Percentiles rank a stretch among this genome's conserved stretches.
Conservation (phyloP, 306 rosid species). For the Crotalaria pallida region DNA sequence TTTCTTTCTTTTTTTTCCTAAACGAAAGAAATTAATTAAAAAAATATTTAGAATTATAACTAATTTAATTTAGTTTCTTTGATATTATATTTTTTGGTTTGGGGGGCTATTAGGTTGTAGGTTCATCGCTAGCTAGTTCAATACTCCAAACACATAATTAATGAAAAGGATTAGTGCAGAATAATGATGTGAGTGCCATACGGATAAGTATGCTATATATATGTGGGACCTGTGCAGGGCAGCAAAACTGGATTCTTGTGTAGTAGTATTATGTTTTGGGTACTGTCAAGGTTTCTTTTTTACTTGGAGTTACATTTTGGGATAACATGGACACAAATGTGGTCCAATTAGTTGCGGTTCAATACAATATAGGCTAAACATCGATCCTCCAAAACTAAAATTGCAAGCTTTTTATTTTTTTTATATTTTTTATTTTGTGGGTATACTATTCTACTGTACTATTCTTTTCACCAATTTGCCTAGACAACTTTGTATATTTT, state of each 20-base stretch:
- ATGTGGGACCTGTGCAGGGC: conserved; percentile 15
- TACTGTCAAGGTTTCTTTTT: conserved; percentile 31
- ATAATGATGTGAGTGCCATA: background rate
- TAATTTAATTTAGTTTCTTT: too few relatives aligned
- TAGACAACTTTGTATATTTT: background rate
- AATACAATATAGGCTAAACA: background rate
- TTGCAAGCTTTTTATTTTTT: too few relatives aligned
- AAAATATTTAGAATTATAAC: too few relatives aligned
- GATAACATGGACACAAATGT: conserved; percentile 17
- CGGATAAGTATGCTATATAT: background rate
- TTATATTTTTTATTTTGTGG: too few relatives aligned
- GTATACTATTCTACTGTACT: background rate
- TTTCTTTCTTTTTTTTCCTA: too few relatives aligned
- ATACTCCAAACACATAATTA: background rate
- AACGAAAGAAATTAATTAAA: too few relatives aligned
- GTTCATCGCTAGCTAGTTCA: background rate
- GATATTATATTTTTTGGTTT: too few relatives aligned
- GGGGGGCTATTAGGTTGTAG: background rate
- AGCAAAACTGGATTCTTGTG: conserved; percentile 16
- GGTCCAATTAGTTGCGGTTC: conserved; percentile 15
- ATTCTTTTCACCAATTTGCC: conserved; percentile 20
- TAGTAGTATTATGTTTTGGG: conserved; percentile 24
- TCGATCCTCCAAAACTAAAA: background rate
- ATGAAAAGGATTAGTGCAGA: conserved; percentile 1
- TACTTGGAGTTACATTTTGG: conserved; percentile 23